Percentiles rank a stretch among this genome's conserved stretches.
Evolutionary conservation across 2,329 filamentous ascomycete genomes (phyloP).

Genomic region (Fusarium tupiense): DNA sequence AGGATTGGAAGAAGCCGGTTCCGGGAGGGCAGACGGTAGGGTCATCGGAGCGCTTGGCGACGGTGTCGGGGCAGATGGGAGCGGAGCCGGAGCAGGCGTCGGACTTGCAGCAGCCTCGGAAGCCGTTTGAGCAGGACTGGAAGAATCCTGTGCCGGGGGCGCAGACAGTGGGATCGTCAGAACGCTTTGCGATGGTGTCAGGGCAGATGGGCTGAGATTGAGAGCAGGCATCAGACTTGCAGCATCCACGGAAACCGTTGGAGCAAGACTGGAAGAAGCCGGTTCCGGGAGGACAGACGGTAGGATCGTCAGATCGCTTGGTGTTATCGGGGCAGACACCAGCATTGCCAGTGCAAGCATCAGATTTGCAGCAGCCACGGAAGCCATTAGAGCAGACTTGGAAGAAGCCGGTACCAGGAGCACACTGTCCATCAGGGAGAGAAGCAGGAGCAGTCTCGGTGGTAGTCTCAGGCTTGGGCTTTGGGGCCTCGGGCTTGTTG

Average conservation of each 20-base stretch:
- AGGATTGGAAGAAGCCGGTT: slow-evolving; percentile 7
- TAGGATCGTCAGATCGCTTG: slow-evolving; percentile 6
- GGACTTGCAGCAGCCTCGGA: slow-evolving; percentile 11
- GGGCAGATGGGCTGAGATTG: background rate
- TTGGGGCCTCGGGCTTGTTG: background rate
- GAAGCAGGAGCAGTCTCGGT: background rate
- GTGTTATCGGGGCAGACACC: slow-evolving; percentile 3
- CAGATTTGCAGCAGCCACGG: slow-evolving; percentile 21
- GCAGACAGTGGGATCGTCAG: background rate
- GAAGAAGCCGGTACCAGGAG: slow-evolving; percentile 6
- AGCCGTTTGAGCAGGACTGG: slow-evolving; percentile 12
- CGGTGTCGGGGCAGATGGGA: background rate
- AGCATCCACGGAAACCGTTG: slow-evolving; percentile 12
- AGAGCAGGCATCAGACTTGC: slow-evolving; percentile 14
- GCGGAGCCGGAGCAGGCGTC: slow-evolving; percentile 2
- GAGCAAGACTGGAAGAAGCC: slow-evolving; percentile 13
- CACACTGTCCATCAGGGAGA: background rate
- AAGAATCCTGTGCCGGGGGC: background rate
- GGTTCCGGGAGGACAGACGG: background rate
- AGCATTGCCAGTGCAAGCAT: slow-evolving; percentile 16
- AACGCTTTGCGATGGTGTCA: background rate
- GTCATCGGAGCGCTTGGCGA: background rate
- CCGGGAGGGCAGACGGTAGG: slow-evolving; percentile 17
- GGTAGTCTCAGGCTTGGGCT: background rate
- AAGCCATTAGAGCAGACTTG: slow-evolving; percentile 24